Evolutionary conservation across 192 early-diverging fungal genomes (phyloP).

Genomic region (Glomus cerebriforme): DNA sequence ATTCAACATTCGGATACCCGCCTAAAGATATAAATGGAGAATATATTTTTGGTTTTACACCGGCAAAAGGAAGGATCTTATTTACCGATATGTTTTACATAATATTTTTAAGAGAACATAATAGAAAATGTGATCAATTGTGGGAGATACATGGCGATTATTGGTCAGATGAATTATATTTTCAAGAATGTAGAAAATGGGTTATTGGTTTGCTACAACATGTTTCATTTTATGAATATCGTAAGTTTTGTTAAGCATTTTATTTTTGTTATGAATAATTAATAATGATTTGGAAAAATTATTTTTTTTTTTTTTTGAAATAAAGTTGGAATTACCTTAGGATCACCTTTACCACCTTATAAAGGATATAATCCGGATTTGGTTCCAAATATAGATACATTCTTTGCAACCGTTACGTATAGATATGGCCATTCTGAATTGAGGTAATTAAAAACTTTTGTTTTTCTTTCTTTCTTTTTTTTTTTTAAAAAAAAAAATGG

Average conservation of each 20-base stretch:
- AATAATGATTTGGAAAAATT: too few species aligned
- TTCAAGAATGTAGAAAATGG: conserved; percentile 27
- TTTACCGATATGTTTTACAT: background rate
- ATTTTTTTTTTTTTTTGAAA: background rate
- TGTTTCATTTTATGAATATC: background rate
- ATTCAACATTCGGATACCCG: background rate
- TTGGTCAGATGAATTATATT: conserved; percentile 9
- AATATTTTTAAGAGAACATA: conserved; percentile 19
- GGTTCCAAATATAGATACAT: background rate
- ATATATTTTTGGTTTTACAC: background rate
- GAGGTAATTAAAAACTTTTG: background rate
- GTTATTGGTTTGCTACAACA: conserved; percentile 1
- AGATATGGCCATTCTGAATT: conserved; percentile 13
- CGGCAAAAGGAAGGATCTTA: background rate
- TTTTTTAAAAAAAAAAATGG: too few species aligned
- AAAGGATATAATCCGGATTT: background rate
- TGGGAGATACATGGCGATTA: background rate
- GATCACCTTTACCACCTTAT: conserved; percentile 4
- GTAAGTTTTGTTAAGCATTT: background rate
- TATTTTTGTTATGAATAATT: too few species aligned
- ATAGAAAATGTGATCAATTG: conserved; percentile 18
- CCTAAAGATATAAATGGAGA: background rate
- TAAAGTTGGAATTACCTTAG: background rate
- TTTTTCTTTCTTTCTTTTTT: too few species aligned
- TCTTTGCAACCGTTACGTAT: background rate